Conservation (phyloP, 805 yeast species). For the Monosporozyma solicola region DNA sequence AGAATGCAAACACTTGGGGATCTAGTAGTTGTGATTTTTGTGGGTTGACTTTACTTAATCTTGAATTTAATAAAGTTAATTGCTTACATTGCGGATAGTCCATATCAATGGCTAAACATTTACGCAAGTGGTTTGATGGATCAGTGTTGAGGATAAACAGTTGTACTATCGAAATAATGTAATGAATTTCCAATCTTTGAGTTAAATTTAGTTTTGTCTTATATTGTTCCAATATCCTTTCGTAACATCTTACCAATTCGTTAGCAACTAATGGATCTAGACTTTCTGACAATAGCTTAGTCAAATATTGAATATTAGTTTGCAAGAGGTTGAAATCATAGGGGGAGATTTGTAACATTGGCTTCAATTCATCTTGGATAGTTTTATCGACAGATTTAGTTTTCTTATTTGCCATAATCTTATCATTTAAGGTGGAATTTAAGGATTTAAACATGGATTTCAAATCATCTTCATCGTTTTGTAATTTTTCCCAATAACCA, state of each 20-base stretch:
- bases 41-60: slow-evolving; percentile 32
- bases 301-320: slow-evolving; percentile 13
- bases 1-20: slow-evolving; percentile 31
- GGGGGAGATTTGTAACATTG: slow-evolving; percentile 37
- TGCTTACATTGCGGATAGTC: slow-evolving; percentile 55
- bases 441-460: slow-evolving; percentile 12
- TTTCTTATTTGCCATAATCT: slow-evolving; percentile 2
- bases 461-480: slow-evolving; percentile 10
- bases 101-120: slow-evolving; percentile 70
- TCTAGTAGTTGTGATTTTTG: slow-evolving; percentile 36
- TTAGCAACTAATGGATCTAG: slow-evolving; percentile 21
- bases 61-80: slow-evolving; percentile 44
- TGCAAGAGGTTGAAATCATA: slow-evolving; percentile 31
- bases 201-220: slow-evolving; percentile 19
- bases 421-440: slow-evolving; percentile 8
- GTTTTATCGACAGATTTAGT: slow-evolving; percentile 12
- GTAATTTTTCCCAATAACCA: slow-evolving; percentile 40
- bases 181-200: slow-evolving; percentile 23
- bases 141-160: slow-evolving; percentile 45
- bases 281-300: slow-evolving; percentile 18
- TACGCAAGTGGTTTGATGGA: slow-evolving; percentile 46
- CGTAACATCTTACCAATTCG: slow-evolving; percentile 15
- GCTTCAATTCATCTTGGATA: slow-evolving; percentile 25
- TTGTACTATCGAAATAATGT: slow-evolving; percentile 32
- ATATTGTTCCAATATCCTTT: slow-evolving; percentile 23